Conservation (phyloP, 2,329 filamentous ascomycete species). For the Pseudogymnoascus sp. region DNA sequence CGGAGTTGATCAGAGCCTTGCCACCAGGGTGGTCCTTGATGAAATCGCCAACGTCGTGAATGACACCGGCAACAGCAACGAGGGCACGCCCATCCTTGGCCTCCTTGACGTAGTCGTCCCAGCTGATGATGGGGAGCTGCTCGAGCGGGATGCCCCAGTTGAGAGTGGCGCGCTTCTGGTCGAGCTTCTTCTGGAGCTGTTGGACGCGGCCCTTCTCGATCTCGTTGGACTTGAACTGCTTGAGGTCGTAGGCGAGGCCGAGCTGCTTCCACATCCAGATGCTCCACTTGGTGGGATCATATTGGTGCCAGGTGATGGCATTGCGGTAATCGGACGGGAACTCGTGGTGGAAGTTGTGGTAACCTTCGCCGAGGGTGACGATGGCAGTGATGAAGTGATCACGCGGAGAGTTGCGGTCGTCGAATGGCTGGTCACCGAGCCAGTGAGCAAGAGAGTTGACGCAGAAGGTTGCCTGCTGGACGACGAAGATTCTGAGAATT, state of each 20-base stretch:
- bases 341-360: slow-evolving; percentile 95
- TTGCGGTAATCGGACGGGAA: slow-evolving; percentile 92
- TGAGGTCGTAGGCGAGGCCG: slow-evolving; percentile 78
- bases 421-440: slow-evolving; percentile 87
- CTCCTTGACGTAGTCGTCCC: slow-evolving; percentile 78
- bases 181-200: slow-evolving; percentile 87
- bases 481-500: slow-evolving; percentile 81
- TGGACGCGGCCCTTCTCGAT: slow-evolving; percentile 88
- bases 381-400: slow-evolving; percentile 83
- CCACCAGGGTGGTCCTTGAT: slow-evolving; percentile 88
- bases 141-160: slow-evolving; percentile 85
- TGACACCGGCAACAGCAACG: slow-evolving; percentile 72
- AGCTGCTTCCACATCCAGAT: slow-evolving; percentile 82
- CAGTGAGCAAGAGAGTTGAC: slow-evolving; percentile 88
- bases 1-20: slow-evolving; percentile 76
- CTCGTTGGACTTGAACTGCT: slow-evolving; percentile 86
- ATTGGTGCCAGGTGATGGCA: slow-evolving; percentile 85
- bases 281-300: slow-evolving; percentile 85
- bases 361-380: slow-evolving; percentile 79
- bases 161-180: slow-evolving; percentile 73
- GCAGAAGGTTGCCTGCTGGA: slow-evolving; percentile 89
- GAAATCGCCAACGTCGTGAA: slow-evolving; percentile 79
- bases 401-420: slow-evolving; percentile 85
- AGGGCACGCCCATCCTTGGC: slow-evolving; percentile 72
- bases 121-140: slow-evolving; percentile 77